A percentile compares a stretch with the other conserved stretches of the same genome.
phyloP scores from a whole-genome alignment of 345 rosid genomes.

The Camelina laxa region DNA sequence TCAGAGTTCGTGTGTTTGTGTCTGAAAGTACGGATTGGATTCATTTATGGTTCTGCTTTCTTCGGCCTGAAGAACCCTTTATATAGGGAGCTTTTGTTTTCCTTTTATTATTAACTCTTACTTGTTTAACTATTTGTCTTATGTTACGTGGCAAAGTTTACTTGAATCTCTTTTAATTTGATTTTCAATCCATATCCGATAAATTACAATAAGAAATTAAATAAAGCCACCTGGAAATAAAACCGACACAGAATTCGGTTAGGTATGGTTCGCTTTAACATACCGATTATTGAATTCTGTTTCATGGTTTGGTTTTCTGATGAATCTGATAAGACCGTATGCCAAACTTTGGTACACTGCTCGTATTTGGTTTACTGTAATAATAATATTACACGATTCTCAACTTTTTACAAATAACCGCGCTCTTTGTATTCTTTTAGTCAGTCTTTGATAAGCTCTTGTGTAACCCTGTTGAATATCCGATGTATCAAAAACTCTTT shows the following conservation, averaged over 20 bases:
- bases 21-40: conserved; percentile 1
- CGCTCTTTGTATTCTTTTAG: not conserved
- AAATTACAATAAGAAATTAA: not conserved
- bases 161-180: not conserved
- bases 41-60: not conserved
- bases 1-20: not conserved
- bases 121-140: not conserved
- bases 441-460: not conserved
- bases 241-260: not conserved
- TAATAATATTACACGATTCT: conserved; percentile 8
- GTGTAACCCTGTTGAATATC: not conserved
- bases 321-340: not conserved
- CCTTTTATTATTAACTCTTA: not conserved
- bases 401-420: conserved; percentile 16
- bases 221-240: not conserved
- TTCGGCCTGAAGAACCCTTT: conserved; percentile 32
- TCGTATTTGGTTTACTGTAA: not conserved
- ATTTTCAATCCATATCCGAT: not conserved
- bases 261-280: not conserved
- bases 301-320: not conserved
- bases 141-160: conserved; percentile 12
- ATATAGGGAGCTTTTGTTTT: not conserved
- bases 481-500: not conserved
- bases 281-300: not conserved
- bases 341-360: too few species aligned